phyloP scores from a whole-genome alignment of 2,329 filamentous ascomycete species.

The Xylaria digitata region DNA sequence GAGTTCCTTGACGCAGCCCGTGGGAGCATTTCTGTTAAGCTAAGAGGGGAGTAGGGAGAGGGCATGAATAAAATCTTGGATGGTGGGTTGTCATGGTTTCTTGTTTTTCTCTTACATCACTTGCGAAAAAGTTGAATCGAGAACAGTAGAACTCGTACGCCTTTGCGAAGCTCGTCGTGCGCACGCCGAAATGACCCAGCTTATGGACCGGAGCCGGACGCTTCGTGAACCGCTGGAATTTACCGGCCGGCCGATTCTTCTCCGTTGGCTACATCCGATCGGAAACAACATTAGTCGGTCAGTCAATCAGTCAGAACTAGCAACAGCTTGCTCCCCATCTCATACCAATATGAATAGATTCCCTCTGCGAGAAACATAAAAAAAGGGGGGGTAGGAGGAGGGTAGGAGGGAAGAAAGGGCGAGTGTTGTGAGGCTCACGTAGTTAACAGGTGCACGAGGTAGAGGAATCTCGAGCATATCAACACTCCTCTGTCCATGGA shows the following conservation, averaged over 20 bases:
- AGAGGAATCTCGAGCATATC: conserved; percentile 54
- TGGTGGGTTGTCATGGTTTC: too few species aligned
- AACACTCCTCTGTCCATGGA: conserved; percentile 62
- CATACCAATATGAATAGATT: background rate
- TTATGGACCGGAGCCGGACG: conserved; percentile 63
- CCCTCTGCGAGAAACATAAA: background rate
- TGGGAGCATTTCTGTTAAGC: background rate
- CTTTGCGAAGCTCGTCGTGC: conserved; percentile 62
- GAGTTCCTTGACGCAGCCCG: conserved; percentile 1
- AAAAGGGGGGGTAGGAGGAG: too few species aligned
- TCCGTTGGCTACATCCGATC: conserved; percentile 53
- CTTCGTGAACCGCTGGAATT: conserved; percentile 64
- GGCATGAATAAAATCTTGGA: background rate
- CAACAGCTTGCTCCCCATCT: background rate
- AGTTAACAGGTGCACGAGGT: conserved; percentile 59
- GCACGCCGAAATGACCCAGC: conserved; percentile 66
- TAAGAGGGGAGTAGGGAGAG: too few species aligned
- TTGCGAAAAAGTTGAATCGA: conserved; percentile 64
- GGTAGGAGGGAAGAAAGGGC: background rate
- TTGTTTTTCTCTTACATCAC: conserved; percentile 54
- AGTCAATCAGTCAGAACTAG: conserved; percentile 17
- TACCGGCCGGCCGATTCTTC: conserved; percentile 61
- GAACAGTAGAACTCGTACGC: conserved; percentile 61
- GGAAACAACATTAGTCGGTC: conserved; percentile 4
- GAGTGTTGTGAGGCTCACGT: conserved; percentile 46